Percentiles rank a stretch among this genome's conserved stretches.
Evolutionary conservation across 352 stramenopile genomes (phyloP).

Genomic region (Pelagophyceae sp.): DNA sequence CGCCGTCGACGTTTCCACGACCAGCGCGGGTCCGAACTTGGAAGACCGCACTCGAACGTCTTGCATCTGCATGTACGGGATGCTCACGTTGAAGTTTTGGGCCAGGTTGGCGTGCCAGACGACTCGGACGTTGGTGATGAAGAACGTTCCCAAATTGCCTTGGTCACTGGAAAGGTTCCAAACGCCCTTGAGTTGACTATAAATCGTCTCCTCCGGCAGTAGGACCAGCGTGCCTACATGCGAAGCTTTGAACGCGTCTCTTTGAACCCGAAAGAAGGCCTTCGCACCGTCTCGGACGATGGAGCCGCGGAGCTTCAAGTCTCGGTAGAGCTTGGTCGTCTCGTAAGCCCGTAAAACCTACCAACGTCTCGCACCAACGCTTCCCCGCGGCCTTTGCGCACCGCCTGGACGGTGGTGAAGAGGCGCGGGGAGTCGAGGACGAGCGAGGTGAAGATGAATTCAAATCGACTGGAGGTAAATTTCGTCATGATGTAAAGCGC

Average conservation of each 20-base stretch:
- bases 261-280: too few species aligned
- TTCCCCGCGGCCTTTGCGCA: too few species aligned
- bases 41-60: slow-evolving; percentile 56
- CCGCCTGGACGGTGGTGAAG: slow-evolving; percentile 80
- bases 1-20: slow-evolving; percentile 66
- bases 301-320: slow-evolving; percentile 76
- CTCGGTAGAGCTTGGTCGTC: slow-evolving; percentile 77
- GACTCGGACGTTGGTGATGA: slow-evolving; percentile 79
- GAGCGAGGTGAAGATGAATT: slow-evolving; percentile 87
- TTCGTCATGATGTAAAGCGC: slow-evolving; percentile 81
- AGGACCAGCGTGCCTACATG: slow-evolving; percentile 53
- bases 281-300: slow-evolving; percentile 69
- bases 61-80: slow-evolving; percentile 85
- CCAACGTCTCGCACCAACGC: too few species aligned
- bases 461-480: slow-evolving; percentile 67
- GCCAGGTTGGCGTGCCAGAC: slow-evolving; percentile 83
- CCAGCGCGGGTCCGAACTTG: slow-evolving; percentile 76
- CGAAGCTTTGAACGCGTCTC: too few species aligned
- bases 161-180: slow-evolving; percentile 83
- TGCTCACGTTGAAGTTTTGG: slow-evolving; percentile 86
- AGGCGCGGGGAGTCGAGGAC: slow-evolving; percentile 75
- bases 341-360: slow-evolving; percentile 78
- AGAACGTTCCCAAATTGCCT: slow-evolving; percentile 79
- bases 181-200: slow-evolving; percentile 59
- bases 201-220: slow-evolving; percentile 76